Conservation (phyloP, 768 basidiomycete genomes). For the Termitomyces sp. region DNA sequence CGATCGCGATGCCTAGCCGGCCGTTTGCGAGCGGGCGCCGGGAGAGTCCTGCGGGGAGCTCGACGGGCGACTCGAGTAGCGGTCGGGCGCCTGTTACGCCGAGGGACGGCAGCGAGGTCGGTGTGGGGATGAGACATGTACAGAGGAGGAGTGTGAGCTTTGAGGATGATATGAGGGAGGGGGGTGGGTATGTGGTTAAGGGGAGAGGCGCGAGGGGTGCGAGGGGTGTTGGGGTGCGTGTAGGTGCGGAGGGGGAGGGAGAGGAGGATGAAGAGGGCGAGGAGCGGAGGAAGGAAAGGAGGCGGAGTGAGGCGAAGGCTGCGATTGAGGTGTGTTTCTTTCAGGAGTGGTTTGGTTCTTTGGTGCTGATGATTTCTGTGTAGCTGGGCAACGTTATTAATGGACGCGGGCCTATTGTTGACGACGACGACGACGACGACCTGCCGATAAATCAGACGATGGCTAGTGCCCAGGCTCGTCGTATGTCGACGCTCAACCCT, state of each 20-base stretch:
- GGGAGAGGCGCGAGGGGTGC: slow-evolving; percentile 5
- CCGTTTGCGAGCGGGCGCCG: slow-evolving; percentile 53
- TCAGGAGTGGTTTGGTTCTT: background rate
- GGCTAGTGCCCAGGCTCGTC: slow-evolving; percentile 18
- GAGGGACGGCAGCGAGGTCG: slow-evolving; percentile 64
- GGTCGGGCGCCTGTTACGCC: slow-evolving; percentile 74
- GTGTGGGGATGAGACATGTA: slow-evolving; percentile 23
- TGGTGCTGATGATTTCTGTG: background rate
- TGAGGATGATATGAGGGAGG: slow-evolving; percentile 40
- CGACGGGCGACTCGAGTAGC: slow-evolving; percentile 80
- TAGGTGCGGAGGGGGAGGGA: slow-evolving; percentile 25
- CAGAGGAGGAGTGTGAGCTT: slow-evolving; percentile 68
- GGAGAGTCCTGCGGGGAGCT: slow-evolving; percentile 70
- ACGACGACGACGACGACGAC: slow-evolving; percentile 49
- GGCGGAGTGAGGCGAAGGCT: slow-evolving; percentile 79
- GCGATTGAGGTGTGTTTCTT: slow-evolving; percentile 71
- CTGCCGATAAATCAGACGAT: slow-evolving; percentile 38
- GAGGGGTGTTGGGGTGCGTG: slow-evolving; percentile 11
- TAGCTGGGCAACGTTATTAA: slow-evolving; percentile 89
- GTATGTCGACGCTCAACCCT: slow-evolving; percentile 38
- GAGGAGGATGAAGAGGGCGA: slow-evolving; percentile 56
- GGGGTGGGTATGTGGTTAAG: background rate
- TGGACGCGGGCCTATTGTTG: slow-evolving; percentile 59
- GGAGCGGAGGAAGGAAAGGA: slow-evolving; percentile 60
- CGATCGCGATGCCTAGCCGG: slow-evolving; percentile 30